Evolutionary conservation across 2,329 filamentous ascomycete genomes (phyloP).

Genomic region (Chrysoporthe cubensis): DNA sequence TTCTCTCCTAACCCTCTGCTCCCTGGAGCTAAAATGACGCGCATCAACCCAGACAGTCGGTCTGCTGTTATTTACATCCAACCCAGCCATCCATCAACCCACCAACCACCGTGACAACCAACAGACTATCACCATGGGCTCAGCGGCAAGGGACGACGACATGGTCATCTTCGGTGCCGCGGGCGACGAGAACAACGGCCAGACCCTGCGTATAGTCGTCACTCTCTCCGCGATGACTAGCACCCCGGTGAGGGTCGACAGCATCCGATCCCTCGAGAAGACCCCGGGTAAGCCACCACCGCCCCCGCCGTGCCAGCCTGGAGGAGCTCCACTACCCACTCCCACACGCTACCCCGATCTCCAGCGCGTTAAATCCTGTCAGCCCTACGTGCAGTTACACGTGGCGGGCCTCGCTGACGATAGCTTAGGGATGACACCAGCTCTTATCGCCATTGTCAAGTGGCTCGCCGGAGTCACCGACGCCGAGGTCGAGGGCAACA

Average conservation of each 20-base stretch:
- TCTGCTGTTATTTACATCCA: background rate
- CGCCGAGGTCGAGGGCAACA: slow-evolving; percentile 54
- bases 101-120: background rate
- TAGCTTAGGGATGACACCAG: slow-evolving; percentile 58
- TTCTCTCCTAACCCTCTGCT: background rate
- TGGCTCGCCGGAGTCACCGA: slow-evolving; percentile 57
- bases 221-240: slow-evolving; percentile 59
- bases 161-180: slow-evolving; percentile 56
- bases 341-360: background rate
- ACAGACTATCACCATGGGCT: slow-evolving; percentile 14
- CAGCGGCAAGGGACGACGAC: slow-evolving; percentile 5
- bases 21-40: background rate
- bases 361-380: background rate
- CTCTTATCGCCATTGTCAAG: slow-evolving; percentile 60
- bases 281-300: slow-evolving; percentile 30
- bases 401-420: background rate
- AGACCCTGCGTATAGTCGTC: slow-evolving; percentile 61
- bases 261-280: slow-evolving; percentile 58
- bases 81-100: background rate
- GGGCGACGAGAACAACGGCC: slow-evolving; percentile 64
- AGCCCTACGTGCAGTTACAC: background rate
- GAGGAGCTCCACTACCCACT: background rate
- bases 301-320: background rate
- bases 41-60: too few relatives aligned
- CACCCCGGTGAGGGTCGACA: slow-evolving; percentile 55